Base-by-base conservation (phyloP, 2,329 filamentous ascomycete species). In the Grosmannia penicillata region DNA sequence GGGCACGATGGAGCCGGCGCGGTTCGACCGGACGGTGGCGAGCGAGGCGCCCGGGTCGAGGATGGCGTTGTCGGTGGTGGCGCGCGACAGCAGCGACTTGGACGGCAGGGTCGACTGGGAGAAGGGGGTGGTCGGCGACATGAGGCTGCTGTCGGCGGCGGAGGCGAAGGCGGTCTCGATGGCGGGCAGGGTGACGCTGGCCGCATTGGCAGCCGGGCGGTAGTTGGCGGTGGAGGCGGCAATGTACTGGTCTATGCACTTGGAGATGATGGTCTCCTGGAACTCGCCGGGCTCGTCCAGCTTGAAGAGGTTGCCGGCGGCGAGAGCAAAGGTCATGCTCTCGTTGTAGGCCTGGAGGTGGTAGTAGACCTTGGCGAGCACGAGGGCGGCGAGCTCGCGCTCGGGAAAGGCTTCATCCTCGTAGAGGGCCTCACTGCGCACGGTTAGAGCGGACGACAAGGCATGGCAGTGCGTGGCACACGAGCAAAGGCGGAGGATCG, bases 271-370 rank as follows among this genome's bases (percentile, higher is more conserved):
- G 41, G 91, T 98, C 65, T 98, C 87, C 61, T 98, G 91, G 54
- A 94, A 98, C 65, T 98, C 91, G 60, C 85, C 82, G 37, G 83
- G 80, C 39, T 79, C 72, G 53, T 95, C 83, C 48, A 96, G 74
- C 64, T 93, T 84, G 69, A 98, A 95, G 36, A 94, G 77, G 56
- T 95, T 84, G 43, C 91, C 91, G 19, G 91, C 87, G 42, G 86
- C 87, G 33, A 98, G 75, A 46, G 91, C 91, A 60, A 98, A 96
- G 37, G 84, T 82, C 89, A 98, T 96, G 61, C 89, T 95, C 66
- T 98, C 91, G 57, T 95, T 91, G 67, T 98, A 98, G 58, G 91
- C 91, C 62, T 95, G 86, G 38, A 98, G 77, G 57, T 98, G 91
- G 57, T 96, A 98, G 66, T 96, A 98, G 49, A 96, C 86, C 70